Evolutionary conservation across 169 alveolate species (phyloP), one percentile per base, ranked within the genome.

Genomic region (Cryptosporidium ubiquitum): DNA sequence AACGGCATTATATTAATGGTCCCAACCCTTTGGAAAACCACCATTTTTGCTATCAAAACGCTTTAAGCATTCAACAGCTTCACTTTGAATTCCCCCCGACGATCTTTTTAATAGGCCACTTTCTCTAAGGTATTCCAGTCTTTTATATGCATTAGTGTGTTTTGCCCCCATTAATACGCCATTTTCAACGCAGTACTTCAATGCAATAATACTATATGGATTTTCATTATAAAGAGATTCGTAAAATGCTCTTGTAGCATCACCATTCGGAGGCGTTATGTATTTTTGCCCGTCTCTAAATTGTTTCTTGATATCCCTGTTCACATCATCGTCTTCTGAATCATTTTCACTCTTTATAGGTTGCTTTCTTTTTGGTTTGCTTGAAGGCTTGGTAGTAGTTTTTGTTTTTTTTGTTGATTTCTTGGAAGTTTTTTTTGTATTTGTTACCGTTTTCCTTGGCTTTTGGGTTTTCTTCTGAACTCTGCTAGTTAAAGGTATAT

Each of bases 201-300:
- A 89, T 12, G 98, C 97, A 42, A 96, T 94, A 49, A 95, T 86
- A 84, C 97, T 94, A 91, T 94, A 93, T 29, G 97, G 97, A 91
- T 95, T 95, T 69, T 95, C 98, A 33, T 95, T 96, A 55, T 86
- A 93, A 29, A 96, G 91, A 64, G 97, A 94, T 85, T 96, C 97
- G 85, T 96, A 96, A 89, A 96, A 96, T 23, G 96, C 98, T 37
- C 98, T 85, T 3, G 98, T 96, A 2, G 97, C 98, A 70, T 96
- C 98, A 20, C 98, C 98, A 58, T 94, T 95, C 2, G 98, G 98
- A 26, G 98, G 98, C 2, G 98, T 95, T 68, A 95, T 94, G 92
- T 86, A 91, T 51, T 94, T 95, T 73, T 95, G 98, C 0, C 98
- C 98, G 47, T 92, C 94, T 69, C 93, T 94, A 91, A 94, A 94